These are phyloP conservation scores for Phytophthora cryptogea DNA, from an alignment of 352 stramenopile species.

Conservation along the genomic window DNA sequence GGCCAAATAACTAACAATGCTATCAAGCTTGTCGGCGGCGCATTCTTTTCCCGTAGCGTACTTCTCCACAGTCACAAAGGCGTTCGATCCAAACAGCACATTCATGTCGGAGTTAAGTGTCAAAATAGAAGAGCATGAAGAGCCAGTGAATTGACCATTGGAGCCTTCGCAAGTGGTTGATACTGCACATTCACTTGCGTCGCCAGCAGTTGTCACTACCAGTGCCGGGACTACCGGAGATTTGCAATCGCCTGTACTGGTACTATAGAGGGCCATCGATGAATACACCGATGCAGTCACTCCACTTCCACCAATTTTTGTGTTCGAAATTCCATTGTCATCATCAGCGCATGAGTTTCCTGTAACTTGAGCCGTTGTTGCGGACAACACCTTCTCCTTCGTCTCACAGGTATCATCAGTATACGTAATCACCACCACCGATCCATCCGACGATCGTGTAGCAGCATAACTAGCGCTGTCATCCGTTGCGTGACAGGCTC, in stretches of 20 bases:
- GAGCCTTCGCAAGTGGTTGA: not conserved
- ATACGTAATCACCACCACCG: not conserved
- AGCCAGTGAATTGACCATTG: not conserved
- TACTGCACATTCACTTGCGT: not conserved
- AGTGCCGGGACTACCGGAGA: not conserved
- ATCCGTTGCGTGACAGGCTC: not conserved
- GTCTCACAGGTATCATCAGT: not conserved
- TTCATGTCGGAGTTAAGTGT: not conserved
- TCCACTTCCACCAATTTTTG: not conserved
- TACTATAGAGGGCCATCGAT: not conserved
- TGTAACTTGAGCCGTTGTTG: not conserved
- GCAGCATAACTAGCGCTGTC: not conserved
- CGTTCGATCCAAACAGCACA: not conserved
- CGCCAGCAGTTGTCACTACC: not conserved
- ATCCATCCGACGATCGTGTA: not conserved
- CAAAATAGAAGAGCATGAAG: not conserved
- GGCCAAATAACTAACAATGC: not conserved
- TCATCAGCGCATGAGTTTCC: not conserved
- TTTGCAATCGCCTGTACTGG: not conserved
- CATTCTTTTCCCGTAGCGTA: not conserved
- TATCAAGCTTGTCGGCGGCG: not conserved
- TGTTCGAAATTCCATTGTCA: not conserved
- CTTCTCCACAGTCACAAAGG: not conserved
- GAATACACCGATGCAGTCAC: not conserved
- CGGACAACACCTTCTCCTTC: not conserved